Base-by-base conservation (phyloP, 345 rosid genomes). In the Geranium brycei region DNA sequence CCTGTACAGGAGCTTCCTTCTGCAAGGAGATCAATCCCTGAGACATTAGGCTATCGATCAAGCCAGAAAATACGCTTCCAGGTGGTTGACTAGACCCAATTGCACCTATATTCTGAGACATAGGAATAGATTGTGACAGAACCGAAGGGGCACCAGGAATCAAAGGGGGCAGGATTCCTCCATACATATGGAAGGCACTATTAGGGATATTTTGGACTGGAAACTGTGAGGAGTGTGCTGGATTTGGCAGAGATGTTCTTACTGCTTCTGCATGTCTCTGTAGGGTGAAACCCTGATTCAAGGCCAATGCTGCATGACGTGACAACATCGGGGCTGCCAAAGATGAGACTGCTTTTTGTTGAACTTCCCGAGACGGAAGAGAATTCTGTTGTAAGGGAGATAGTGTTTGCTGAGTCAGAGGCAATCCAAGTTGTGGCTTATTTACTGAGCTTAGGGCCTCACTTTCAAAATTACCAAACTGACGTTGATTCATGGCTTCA, bases 1-100 rank as follows among this genome's bases (percentile, higher is more conserved):
- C 99, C 99, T 85, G 92, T 41, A 64, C 72, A 67, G 87, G 61
- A 47, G 85, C 60, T 72, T 85, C 84, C 28, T 82, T 83, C 69
- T 83, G 73, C 70, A 87, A 65, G 19, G 96, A 84, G 72, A 91
- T 88, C 75, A 95, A 72, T 69, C 99, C 99, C 82, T 87, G 91
- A 59, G 93, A 82, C 96, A 95, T 71, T 31, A 95, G 95, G 64
- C 95, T 78, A 72, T 70, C 78, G 71, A 95, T 78, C 77, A 95
- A 80, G 67, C 95, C 96, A 75, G 97, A 82, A 74, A 82, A 84
- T 63, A 84, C 81, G 56, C 72, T 76, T 4, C 87, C 81, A 30
- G 83, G 73, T 59, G 77, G 73, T 73, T 82, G 92, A 69, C 59
- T 82, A 41, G 89, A 69, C 60, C 59, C 68, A 35, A 35, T 35